Evolutionary conservation across 192 early-diverging fungal genomes (phyloP).

Genomic region (Mortierella alpina): DNA sequence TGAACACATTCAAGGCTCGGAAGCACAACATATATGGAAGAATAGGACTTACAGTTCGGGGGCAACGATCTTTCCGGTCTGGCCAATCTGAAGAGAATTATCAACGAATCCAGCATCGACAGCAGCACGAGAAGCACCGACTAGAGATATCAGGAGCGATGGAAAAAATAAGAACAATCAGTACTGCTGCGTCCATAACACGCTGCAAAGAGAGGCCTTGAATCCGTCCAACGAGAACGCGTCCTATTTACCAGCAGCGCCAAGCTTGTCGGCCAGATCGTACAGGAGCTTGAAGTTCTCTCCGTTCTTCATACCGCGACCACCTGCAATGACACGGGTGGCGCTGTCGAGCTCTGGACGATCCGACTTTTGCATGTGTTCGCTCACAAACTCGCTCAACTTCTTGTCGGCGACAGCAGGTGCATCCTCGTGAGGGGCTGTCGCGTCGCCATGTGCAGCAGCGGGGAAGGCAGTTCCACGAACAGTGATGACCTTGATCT

Average conservation of each 20-base stretch:
- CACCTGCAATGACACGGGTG: conserved; percentile 92
- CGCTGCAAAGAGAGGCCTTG: background rate
- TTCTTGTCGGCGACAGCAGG: conserved; percentile 64
- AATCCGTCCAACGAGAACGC: background rate
- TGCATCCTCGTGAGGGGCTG: conserved; percentile 76
- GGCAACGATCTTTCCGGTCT: conserved; percentile 98
- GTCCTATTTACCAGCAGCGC: conserved; percentile 79
- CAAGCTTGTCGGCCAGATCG: conserved; percentile 93
- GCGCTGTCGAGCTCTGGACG: conserved; percentile 91
- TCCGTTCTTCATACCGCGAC: conserved; percentile 95
- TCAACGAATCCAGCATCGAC: conserved; percentile 97
- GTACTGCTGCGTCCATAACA: background rate
- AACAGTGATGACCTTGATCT: conserved; percentile 90
- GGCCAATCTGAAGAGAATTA: conserved; percentile 97
- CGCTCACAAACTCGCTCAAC: conserved; percentile 84
- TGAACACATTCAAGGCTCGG: conserved; percentile 4
- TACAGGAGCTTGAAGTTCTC: conserved; percentile 94
- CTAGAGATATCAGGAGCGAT: conserved; percentile 55
- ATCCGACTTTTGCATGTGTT: conserved; percentile 93
- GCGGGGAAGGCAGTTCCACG: conserved; percentile 92
- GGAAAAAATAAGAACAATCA: conserved; percentile 8
- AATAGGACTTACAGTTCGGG: conserved; percentile 68
- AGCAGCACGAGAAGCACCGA: conserved; percentile 97
- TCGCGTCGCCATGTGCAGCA: conserved; percentile 54
- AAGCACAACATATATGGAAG: background rate